Conservation (phyloP, 306 rosid genomes). For the Hippophae gyantsensis region DNA sequence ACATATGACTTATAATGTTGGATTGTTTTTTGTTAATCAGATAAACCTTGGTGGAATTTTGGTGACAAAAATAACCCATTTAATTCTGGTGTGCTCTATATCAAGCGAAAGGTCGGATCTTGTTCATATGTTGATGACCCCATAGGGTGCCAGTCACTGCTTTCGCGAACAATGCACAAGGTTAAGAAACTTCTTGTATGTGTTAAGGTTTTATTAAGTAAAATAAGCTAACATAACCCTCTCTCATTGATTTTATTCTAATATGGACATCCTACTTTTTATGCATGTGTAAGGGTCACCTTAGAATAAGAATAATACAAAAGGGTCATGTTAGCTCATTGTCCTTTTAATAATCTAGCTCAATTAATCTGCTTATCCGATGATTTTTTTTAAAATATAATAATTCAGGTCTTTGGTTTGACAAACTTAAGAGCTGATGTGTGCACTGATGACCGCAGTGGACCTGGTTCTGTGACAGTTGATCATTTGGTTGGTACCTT, state of each 20-base stretch:
- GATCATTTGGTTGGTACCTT: constrained; percentile 91
- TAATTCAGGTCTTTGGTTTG: constrained; percentile 74
- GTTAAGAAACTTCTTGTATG: constrained; percentile 24
- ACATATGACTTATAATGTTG: constrained; percentile 5
- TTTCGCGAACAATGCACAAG: constrained; percentile 97
- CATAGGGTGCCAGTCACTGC: constrained; percentile 83
- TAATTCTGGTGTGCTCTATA: constrained; percentile 79
- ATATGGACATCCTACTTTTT: too few relatives aligned
- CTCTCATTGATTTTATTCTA: too few relatives aligned
- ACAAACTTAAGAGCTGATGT: constrained; percentile 48
- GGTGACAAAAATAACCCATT: constrained; percentile 78
- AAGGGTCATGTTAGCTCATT: too few relatives aligned
- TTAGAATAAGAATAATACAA: background rate
- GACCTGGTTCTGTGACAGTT: constrained; percentile 62
- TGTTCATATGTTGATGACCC: constrained; percentile 99
- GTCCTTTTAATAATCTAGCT: background rate
- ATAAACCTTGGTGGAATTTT: constrained; percentile 89
- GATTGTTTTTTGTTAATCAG: constrained; percentile 31
- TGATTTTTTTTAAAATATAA: too few relatives aligned
- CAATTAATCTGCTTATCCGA: too few relatives aligned
- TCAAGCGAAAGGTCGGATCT: constrained; percentile 94
- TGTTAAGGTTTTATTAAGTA: background rate
- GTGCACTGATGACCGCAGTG: constrained; percentile 25
- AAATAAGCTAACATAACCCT: too few relatives aligned
- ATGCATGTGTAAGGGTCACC: too few relatives aligned